phyloP scores from a whole-genome alignment of 2,329 filamentous ascomycete genomes.

The Cadophora gregata region DNA sequence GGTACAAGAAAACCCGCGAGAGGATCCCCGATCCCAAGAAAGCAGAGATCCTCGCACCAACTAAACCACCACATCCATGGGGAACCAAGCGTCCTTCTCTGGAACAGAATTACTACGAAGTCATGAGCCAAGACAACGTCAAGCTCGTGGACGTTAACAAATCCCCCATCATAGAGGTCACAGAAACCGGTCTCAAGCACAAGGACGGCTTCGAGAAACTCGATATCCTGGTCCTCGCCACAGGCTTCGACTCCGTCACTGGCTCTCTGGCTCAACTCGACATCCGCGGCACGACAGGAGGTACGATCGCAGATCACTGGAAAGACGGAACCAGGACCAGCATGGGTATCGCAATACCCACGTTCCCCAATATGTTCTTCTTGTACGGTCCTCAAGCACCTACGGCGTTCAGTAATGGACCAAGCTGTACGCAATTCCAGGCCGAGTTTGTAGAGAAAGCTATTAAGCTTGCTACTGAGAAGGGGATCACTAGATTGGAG shows the following conservation, averaged over 20 bases:
- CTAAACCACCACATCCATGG: slow-evolving; percentile 52
- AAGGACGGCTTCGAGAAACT: slow-evolving; percentile 41
- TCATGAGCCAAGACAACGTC: slow-evolving; percentile 53
- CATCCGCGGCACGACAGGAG: slow-evolving; percentile 41
- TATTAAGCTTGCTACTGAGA: slow-evolving; percentile 43
- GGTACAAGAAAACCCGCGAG: slow-evolving; percentile 51
- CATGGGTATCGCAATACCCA: slow-evolving; percentile 50
- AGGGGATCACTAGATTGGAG: slow-evolving; percentile 45
- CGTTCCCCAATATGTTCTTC: slow-evolving; percentile 57
- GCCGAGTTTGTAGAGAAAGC: slow-evolving; percentile 47
- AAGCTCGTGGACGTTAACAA: slow-evolving; percentile 52
- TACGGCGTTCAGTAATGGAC: slow-evolving; percentile 49
- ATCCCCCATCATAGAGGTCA: slow-evolving; percentile 50
- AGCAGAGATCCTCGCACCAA: slow-evolving; percentile 53
- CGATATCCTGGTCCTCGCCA: slow-evolving; percentile 46
- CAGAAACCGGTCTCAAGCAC: slow-evolving; percentile 45
- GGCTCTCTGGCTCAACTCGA: slow-evolving; percentile 45
- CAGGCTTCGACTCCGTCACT: slow-evolving; percentile 47
- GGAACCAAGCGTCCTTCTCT: slow-evolving; percentile 54
- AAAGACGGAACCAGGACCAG: slow-evolving; percentile 43
- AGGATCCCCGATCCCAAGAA: slow-evolving; percentile 53
- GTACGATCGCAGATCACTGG: slow-evolving; percentile 45
- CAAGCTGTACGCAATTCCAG: slow-evolving; percentile 49
- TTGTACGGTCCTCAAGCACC: slow-evolving; percentile 50
- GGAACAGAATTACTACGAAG: slow-evolving; percentile 57